Evolutionary conservation across 495 filamentous ascomycete genomes (phyloP), one percentile per base, ranked within the genome.

Genomic region (Oleoguttula mirabilis): DNA sequence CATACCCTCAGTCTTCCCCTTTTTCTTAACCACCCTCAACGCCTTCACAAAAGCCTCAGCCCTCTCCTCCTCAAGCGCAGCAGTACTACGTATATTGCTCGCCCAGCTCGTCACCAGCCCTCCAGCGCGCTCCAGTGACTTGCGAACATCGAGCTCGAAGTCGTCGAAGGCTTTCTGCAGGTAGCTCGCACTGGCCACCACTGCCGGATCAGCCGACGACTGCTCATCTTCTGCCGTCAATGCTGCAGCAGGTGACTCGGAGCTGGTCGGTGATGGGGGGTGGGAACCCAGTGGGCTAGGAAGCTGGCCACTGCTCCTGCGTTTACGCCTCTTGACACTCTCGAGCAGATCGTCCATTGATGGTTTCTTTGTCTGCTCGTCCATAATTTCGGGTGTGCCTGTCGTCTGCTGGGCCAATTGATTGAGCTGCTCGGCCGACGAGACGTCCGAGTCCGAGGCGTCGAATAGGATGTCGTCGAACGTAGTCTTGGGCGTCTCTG

Each of bases 131-230:
- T 41, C 46, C 23, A 49, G 28, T 2, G 32, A 32, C 40, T 49
- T 49, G 19, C 32, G 15, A 10, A 49, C 3, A 14, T 49, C 46
- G 12, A 49, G 10, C 19, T 49, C 46, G 10, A 49, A 43, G 21
- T 49, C 46, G 34, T 49, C 46, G 19, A 49, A 39, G 2, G 46
- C 40, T 30, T 22, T 37, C 39, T 49, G 46, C 16, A 49, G 31
- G 14, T n/a, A 38, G 14, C 27, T 41, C 6, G 22, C 23, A 12
- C 14, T 41, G 17, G 21, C 7, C 25, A n/a, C 7, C n/a, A n/a
- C 16, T 16, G 16, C 22, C 17, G 17, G 7, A 3, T 14, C 43
- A 28, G 19, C 11, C 23, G n/a, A 10, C 6, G 24, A 11, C 17
- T 3, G 16, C 3, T 14, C 10, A 4, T 24, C 10, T 3, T 24